A percentile compares a stretch with the other conserved stretches of the same genome.
Conservation (phyloP, 129 eudicot species). For the Centella asiatica region DNA sequence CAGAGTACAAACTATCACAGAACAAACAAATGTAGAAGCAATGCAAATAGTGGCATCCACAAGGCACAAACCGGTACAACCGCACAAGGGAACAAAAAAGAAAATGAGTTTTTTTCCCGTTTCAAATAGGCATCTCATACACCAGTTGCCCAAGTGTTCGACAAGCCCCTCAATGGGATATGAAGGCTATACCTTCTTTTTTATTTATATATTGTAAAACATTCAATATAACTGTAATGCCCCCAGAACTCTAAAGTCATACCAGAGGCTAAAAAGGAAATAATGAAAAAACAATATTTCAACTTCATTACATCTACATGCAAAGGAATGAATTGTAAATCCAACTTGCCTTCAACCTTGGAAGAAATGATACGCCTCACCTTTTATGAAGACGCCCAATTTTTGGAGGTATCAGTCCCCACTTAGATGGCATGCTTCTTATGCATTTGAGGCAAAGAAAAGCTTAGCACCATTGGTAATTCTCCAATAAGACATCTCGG, state of each 20-base stretch:
- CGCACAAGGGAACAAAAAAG: too few species aligned
- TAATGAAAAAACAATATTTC: too few species aligned
- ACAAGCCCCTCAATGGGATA: too few species aligned
- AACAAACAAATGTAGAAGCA: too few species aligned
- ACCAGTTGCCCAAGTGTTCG: too few species aligned
- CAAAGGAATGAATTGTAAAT: neutral
- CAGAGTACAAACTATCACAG: too few species aligned
- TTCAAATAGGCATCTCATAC: too few species aligned
- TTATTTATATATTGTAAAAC: too few species aligned
- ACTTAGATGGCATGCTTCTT: slow-evolving; percentile 4
- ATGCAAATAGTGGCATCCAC: too few species aligned
- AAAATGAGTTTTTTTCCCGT: too few species aligned
- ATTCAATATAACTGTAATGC: neutral
- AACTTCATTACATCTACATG: slow-evolving; percentile 5
- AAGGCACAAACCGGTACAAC: too few species aligned
- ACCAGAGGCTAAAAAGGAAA: neutral
- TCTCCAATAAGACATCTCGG: neutral
- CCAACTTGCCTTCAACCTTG: neutral
- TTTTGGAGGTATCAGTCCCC: neutral
- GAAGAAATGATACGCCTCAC: neutral
- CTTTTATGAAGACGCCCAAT: neutral
- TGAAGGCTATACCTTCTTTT: too few species aligned
- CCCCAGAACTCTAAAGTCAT: neutral
- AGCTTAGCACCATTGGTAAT: neutral
- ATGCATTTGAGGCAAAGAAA: neutral